Evolutionary conservation across 768 basidiomycete genomes (phyloP), one percentile per base, ranked within the genome.

Genomic region (Inosperma sp.): DNA sequence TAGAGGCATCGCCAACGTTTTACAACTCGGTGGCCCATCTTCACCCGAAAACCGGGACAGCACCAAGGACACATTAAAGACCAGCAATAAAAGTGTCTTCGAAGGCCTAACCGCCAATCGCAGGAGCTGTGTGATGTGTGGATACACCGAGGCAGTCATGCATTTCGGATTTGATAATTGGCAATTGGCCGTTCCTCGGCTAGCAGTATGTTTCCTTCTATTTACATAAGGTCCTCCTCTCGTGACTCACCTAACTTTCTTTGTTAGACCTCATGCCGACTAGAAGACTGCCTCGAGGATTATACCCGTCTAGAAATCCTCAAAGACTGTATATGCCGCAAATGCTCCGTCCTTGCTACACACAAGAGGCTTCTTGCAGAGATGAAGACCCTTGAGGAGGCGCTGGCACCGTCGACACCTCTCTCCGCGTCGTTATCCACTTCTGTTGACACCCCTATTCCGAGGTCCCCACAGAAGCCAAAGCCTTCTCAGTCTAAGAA

Each of bases 131-230:
- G 76, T 88, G 40, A 76, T 81, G 43, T 97, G 95, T 62, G 93
- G 91, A 14, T 97, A 95, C 64, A 92, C 91, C 12, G 92, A 94
- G 62, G 88, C 92, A 3, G 92, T 93, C 55, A 92, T 88, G 86
- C 93, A 87, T 64, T 94, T 92, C 63, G 73, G 84, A 2, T 86
- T 93, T 56, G 88, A 93, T 63, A 91, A 83, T 59, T 83, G 88
- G 82, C 86, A 89, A 64, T 70, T 94, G 35, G 76, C 84, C 23
- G 71, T 92, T 12, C 90, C 89, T 16, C 73, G 80, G 60, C 67
- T 78, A 42, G 70, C 72, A 27, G 84, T 87, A 65, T 60, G 82
- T 78, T 13, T 31, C 62, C 21, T 26, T 27, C 55, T 5, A 31
- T 25, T 51, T 31, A 35, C 41, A 10, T 43, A 34, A 41, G 40